phyloP scores from a whole-genome alignment of 2,329 filamentous ascomycete species.

The Madurella mycetomatis region DNA sequence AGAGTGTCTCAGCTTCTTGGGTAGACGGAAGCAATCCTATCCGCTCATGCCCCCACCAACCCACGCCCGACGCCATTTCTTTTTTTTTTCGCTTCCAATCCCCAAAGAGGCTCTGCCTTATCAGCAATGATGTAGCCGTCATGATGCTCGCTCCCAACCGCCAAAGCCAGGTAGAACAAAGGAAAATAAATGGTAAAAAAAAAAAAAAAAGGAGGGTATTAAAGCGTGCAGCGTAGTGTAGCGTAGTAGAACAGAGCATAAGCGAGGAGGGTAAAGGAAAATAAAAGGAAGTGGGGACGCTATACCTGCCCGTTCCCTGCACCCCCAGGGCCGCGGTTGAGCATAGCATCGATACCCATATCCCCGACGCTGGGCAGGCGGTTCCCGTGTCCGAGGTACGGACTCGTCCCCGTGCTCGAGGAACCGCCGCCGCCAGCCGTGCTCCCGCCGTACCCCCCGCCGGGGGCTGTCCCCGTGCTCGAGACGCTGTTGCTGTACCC shows the following conservation, averaged over 20 bases:
- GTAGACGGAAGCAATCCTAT: no score
- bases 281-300: constrained; percentile 3
- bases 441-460: constrained; percentile 26
- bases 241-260: not conserved
- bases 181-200: not conserved
- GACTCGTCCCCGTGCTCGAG: constrained; percentile 38
- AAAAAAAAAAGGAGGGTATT: not conserved
- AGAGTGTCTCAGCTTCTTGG: not conserved
- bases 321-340: constrained; percentile 44
- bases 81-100: not conserved
- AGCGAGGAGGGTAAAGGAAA: constrained; percentile 1
- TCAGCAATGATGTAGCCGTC: not conserved
- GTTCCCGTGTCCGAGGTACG: constrained; percentile 44
- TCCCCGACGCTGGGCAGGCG: constrained; percentile 50
- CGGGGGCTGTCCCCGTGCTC: constrained; percentile 39
- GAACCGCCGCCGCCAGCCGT: constrained; percentile 22
- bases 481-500: constrained; percentile 54
- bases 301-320: constrained; percentile 14
- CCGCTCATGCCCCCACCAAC: not conserved
- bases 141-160: not conserved
- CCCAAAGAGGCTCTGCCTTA: not conserved
- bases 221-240: not conserved
- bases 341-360: constrained; percentile 58
- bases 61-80: not conserved
- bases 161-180: not conserved